Evolutionary conservation across 495 filamentous ascomycete species (phyloP), one percentile per base, ranked within the genome.

Genomic region (Penicillium robsamsonii): DNA sequence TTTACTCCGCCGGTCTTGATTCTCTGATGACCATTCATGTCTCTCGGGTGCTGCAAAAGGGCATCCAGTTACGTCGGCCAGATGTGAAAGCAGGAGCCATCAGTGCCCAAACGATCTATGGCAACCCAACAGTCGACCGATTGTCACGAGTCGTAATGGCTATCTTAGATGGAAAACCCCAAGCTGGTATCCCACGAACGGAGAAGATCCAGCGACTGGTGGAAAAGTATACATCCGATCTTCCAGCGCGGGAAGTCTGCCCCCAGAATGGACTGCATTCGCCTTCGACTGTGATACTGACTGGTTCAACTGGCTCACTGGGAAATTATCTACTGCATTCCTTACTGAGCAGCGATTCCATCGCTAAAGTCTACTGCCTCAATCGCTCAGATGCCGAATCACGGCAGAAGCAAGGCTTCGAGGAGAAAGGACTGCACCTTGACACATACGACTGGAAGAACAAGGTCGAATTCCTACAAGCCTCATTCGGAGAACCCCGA

Each of bases 301-400:
- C 82, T 0, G 83, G 84, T 12, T 78, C 79, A 0, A 86, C 84
- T 1, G 84, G 83, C 18, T 77, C 75, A 11, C 55, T 88, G 25
- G 84, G 85, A 0, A 80, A 74, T 0, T 83, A 84, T 65, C 69
- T 87, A 45, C 68, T 87, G 0, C 69, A 81, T 50, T 37, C 64
- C 10, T 68, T 84, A 18, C 49, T 76, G 1, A 74, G 72, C 4
- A 57, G 49, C 25, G 49, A 57, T 2, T 49, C 60, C 4, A 72
- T 87, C 17, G 60, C 68, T 40, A 78, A 78, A 48, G 69, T 86
- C 41, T 74, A 80, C 57, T 86, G 81, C 54, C 67, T 86, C 49
- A 87, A 87, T 62, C 78, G 84, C 8, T 59, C 62, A 2, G 62
- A 65, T 15, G 69, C 65, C 10, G 56, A 35, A 11, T 20, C 33